phyloP scores from a whole-genome alignment of 257 asterid genomes.

The Solanum corneliomulleri region DNA sequence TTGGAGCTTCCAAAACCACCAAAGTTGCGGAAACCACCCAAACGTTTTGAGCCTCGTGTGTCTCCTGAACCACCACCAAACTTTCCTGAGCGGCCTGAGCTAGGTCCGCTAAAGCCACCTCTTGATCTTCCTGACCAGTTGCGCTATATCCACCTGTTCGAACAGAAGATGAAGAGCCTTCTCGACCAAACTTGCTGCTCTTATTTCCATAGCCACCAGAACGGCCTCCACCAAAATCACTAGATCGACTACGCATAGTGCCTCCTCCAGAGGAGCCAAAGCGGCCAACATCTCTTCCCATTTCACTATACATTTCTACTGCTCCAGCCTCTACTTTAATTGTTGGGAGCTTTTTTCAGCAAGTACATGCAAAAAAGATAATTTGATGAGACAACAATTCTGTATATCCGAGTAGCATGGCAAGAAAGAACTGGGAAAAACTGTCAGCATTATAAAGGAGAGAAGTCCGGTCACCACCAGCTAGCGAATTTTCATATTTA shows the following conservation, averaged over 20 bases:
- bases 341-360: constrained; percentile 25
- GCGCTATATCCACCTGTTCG: constrained; percentile 37
- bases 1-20: constrained; percentile 37
- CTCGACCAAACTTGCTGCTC: constrained; percentile 23
- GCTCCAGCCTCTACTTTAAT: constrained; percentile 53
- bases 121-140: constrained; percentile 24
- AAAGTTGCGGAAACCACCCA: constrained; percentile 35
- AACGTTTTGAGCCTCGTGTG: constrained; percentile 11
- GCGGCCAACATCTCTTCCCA: constrained; percentile 30
- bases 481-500: background rate
- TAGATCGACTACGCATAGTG: constrained; percentile 39
- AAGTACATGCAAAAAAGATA: background rate
- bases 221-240: constrained; percentile 48
- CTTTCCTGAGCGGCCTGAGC: constrained; percentile 29
- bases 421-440: background rate
- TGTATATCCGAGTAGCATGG: background rate
- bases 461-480: background rate
- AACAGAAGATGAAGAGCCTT: constrained; percentile 9
- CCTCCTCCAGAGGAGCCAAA: constrained; percentile 22
- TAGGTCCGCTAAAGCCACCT: constrained; percentile 41
- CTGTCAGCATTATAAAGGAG: background rate
- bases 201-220: constrained; percentile 45
- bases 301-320: constrained; percentile 34
- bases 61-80: constrained; percentile 19
- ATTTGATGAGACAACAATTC: background rate